Base-by-base conservation (phyloP, 2,329 filamentous ascomycete species). In the Hawksworthiomyces lignivorus region DNA sequence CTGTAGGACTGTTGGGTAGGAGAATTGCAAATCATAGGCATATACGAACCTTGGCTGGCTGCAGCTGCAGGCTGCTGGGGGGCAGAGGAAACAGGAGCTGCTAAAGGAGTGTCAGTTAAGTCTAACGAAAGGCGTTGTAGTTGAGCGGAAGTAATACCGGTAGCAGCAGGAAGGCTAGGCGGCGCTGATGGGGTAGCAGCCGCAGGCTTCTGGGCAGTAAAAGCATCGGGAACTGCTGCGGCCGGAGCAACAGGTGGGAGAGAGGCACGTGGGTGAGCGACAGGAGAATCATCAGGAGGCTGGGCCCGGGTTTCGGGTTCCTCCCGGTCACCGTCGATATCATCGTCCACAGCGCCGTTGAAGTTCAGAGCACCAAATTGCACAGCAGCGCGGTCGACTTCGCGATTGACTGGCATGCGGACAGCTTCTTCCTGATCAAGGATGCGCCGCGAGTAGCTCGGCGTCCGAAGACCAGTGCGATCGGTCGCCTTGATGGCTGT, bases 391-490 rank as follows among this genome's bases (percentile, higher is more conserved):
- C 88, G 82, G 60, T 97, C 90, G 21, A 98, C 84, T 40, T 92
- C 89, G 52, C 92, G 88, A 68, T 96, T 95, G 46, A 87, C 88
- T 34, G 92, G 92, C 90, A 98, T 96, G 50, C 95, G 88, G 30
- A 98, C 92, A 45, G 92, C 87, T 67, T 98, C 92, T 63, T 95
- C 89, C 60, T 98, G 92, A 55, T 97, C 89, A 56, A 94, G 73
- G 41, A 96, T 75, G 55, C 87, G 84, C 51, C 90, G 81, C 61
- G 94, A 84, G 62, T 84, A 87, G 65, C 82, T 89, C 17, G 87
- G 77, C 41, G 80, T 81, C 47, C 90, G 84, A 46, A 71, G 69
- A 44, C 74, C 64, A 19, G 76, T 68, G 48, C 75, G 61, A 56
- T 80, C 67, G 45, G 76, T 84, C 11, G 85, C 85, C 68, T 94